These are phyloP conservation scores for Alternaria triticimaculans DNA, from an alignment of 2,329 filamentous ascomycete species.

Conservation along the genomic window DNA sequence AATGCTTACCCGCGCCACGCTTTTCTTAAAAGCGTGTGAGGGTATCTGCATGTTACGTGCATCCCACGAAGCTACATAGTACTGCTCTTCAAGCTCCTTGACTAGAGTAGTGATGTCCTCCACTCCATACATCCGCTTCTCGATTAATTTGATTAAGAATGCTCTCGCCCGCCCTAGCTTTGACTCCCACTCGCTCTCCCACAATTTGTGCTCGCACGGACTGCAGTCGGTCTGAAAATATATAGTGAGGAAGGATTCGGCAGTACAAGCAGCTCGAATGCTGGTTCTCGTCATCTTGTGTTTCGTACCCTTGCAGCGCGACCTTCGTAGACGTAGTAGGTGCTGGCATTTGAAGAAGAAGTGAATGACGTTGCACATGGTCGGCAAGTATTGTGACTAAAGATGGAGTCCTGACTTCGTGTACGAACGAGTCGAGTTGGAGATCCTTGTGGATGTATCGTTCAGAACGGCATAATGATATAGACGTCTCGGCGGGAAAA, in stretches of 20 bases:
- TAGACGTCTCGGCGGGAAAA: neutral
- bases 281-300: conserved; percentile 22
- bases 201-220: conserved; percentile 29
- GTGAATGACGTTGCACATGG: conserved; percentile 49
- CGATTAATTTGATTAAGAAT: conserved; percentile 12
- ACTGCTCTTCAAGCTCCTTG: conserved; percentile 17
- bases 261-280: conserved; percentile 33
- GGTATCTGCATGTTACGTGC: conserved; percentile 4
- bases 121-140: conserved; percentile 4
- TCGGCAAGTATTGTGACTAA: neutral
- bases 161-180: conserved; percentile 21
- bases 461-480: neutral
- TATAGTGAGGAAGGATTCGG: conserved; percentile 32
- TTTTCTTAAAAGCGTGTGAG: conserved; percentile 7
- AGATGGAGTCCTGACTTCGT: neutral
- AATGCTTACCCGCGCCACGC: conserved; percentile 9
- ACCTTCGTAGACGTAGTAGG: conserved; percentile 29
- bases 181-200: conserved; percentile 21
- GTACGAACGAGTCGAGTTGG: neutral
- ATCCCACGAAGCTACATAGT: conserved; percentile 19
- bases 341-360: conserved; percentile 46
- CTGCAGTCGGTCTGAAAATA: conserved; percentile 22
- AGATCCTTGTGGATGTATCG: neutral
- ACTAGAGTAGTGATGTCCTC: conserved; percentile 15
- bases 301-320: conserved; percentile 44